phyloP scores from a whole-genome alignment of 2,329 filamentous ascomycete species.

The Alternaria metachromatica region DNA sequence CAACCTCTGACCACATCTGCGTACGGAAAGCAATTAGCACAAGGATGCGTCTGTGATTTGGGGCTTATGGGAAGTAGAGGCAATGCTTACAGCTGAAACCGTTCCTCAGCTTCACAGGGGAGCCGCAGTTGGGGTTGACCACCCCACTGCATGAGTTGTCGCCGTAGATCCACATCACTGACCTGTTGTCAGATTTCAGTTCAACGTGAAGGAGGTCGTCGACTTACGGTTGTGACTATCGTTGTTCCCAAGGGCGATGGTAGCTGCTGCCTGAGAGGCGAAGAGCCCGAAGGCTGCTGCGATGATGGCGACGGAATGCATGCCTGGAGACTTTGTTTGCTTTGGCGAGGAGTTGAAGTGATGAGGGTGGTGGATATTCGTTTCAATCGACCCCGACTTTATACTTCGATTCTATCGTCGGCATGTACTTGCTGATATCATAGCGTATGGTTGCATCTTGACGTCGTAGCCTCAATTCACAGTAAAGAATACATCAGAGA shows the following conservation, averaged over 20 bases:
- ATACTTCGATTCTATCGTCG: background rate
- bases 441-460: background rate
- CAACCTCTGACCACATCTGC: background rate
- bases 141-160: background rate
- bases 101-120: background rate
- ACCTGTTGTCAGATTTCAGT: background rate
- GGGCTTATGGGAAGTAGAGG: rapidly evolving
- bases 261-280: background rate
- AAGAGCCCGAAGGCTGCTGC: background rate
- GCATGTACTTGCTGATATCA: background rate
- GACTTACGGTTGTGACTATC: background rate
- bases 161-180: background rate
- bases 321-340: background rate
- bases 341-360: background rate
- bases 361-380: background rate
- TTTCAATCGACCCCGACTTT: background rate
- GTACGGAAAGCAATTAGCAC: background rate
- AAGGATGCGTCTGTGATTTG: background rate
- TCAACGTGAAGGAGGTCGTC: background rate
- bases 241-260: background rate
- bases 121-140: background rate
- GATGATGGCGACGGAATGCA: background rate
- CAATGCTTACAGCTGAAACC: background rate
- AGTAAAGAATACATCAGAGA: background rate
- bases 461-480: background rate